These are phyloP conservation scores for Phytophthora ramorum DNA, from an alignment of 352 stramenopile genomes.

Conservation along the genomic window DNA sequence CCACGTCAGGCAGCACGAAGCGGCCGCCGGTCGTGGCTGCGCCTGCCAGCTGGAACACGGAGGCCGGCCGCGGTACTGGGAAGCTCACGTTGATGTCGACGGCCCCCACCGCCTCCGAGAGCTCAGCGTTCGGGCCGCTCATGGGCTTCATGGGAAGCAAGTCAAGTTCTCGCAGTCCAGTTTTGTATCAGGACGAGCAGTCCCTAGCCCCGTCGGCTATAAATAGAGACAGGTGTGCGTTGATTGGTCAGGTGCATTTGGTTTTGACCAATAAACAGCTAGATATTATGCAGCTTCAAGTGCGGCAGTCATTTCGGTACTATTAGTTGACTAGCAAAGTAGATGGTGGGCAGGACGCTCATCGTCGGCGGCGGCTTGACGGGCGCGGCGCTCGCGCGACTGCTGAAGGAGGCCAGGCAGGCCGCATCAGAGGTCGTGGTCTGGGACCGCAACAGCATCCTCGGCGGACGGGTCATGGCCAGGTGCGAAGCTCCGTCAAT, in stretches of 20 bases:
- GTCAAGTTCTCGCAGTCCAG: constrained; percentile 27
- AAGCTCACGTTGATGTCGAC: constrained; percentile 46
- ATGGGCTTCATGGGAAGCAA: constrained; percentile 26
- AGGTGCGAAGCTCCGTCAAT: constrained; percentile 29
- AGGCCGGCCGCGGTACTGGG: constrained; percentile 30
- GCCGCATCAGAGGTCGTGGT: constrained; percentile 52
- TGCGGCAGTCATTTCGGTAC: constrained; percentile 15
- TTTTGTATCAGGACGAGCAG: constrained; percentile 23
- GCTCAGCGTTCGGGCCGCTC: constrained; percentile 34
- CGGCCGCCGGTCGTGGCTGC: constrained; percentile 27
- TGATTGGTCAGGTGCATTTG: constrained; percentile 20
- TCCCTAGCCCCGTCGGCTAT: constrained; percentile 35
- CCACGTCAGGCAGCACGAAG: constrained; percentile 59
- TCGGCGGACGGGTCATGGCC: constrained; percentile 71
- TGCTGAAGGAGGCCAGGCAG: constrained; percentile 58
- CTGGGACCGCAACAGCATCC: constrained; percentile 81
- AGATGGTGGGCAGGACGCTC: constrained; percentile 51
- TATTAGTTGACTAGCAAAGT: background rate
- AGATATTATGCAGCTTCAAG: constrained; percentile 27
- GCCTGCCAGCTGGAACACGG: constrained; percentile 53
- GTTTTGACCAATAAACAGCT: constrained; percentile 29
- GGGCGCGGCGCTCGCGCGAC: constrained; percentile 51
- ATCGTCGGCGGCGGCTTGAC: constrained; percentile 74
- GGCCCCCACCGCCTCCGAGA: constrained; percentile 23
- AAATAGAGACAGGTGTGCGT: constrained; percentile 10